phyloP scores from a whole-genome alignment of 164 flowering plant species.

The Euptelea pleiosperma region DNA sequence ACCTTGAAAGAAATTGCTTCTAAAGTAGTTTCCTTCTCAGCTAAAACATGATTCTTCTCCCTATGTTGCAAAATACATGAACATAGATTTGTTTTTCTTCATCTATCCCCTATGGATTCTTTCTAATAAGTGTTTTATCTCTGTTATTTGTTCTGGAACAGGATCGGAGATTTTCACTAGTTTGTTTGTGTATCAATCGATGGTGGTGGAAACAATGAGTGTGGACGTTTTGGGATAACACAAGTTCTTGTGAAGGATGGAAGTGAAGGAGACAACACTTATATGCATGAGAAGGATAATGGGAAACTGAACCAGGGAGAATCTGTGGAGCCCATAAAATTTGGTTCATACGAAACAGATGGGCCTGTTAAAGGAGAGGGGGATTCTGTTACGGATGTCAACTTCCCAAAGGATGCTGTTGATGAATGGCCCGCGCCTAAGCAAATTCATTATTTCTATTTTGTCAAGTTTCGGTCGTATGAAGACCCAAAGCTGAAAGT shows the following conservation, averaged over 20 bases:
- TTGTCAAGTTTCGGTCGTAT: slow-evolving; percentile 48
- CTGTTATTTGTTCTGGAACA: neutral
- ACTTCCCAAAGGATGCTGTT: slow-evolving; percentile 66
- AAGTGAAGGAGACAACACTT: slow-evolving; percentile 20
- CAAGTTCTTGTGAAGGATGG: slow-evolving; percentile 36
- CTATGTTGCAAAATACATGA: neutral
- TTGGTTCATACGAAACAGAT: slow-evolving; percentile 57
- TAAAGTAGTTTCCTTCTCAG: neutral
- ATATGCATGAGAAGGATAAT: slow-evolving; percentile 31
- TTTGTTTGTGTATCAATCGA: slow-evolving; percentile 7
- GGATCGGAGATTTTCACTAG: slow-evolving; percentile 6
- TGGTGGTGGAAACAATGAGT: slow-evolving; percentile 39
- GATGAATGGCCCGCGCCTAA: slow-evolving; percentile 84
- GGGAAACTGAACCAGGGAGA: slow-evolving; percentile 38
- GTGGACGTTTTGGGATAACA: slow-evolving; percentile 57
- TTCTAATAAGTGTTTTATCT: neutral
- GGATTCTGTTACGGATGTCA: slow-evolving; percentile 27
- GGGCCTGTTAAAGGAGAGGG: slow-evolving; percentile 43
- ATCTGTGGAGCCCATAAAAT: slow-evolving; percentile 44
- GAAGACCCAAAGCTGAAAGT: slow-evolving; percentile 77
- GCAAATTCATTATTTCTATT: slow-evolving; percentile 59
- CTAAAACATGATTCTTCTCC: neutral
- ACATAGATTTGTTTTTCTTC: neutral
- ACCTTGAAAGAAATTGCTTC: too few relatives aligned
- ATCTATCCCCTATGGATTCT: neutral